phyloP scores from a whole-genome alignment of 306 rosid genomes.

The Trifolium dubium region DNA sequence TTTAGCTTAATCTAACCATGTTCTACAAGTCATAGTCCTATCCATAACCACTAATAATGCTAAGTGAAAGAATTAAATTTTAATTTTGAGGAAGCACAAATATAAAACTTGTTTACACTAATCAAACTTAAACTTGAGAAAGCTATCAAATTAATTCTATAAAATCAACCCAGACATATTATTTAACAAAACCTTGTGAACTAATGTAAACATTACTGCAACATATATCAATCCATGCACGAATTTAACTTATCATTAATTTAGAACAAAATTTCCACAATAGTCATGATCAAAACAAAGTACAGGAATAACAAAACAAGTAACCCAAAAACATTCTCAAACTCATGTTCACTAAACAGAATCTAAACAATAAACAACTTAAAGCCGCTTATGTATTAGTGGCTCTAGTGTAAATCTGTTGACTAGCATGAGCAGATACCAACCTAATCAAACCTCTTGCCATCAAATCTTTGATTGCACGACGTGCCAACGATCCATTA shows the following conservation, averaged over 20 bases:
- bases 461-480: slow-evolving; percentile 44
- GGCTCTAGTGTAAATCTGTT: slow-evolving; percentile 49
- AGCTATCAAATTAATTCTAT: neutral
- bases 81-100: neutral
- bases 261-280: neutral
- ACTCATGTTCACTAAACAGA: neutral
- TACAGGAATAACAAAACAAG: neutral
- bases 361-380: slow-evolving; percentile 1
- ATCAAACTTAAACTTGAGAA: neutral
- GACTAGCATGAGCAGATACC: slow-evolving; percentile 44
- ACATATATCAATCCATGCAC: neutral
- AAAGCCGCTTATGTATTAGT: slow-evolving; percentile 29
- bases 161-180: neutral
- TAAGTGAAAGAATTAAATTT: neutral
- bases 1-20: neutral
- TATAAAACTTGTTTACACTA: too few relatives aligned
- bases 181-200: too few relatives aligned
- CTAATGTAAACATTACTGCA: neutral
- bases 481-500: slow-evolving; percentile 52
- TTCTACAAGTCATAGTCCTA: neutral
- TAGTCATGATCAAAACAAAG: neutral
- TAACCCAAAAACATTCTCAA: neutral
- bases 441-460: slow-evolving; percentile 47
- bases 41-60: neutral
- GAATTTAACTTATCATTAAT: neutral